Base-by-base conservation (phyloP, 2,329 filamentous ascomycete species). In the Cladorrhinum sp. region DNA sequence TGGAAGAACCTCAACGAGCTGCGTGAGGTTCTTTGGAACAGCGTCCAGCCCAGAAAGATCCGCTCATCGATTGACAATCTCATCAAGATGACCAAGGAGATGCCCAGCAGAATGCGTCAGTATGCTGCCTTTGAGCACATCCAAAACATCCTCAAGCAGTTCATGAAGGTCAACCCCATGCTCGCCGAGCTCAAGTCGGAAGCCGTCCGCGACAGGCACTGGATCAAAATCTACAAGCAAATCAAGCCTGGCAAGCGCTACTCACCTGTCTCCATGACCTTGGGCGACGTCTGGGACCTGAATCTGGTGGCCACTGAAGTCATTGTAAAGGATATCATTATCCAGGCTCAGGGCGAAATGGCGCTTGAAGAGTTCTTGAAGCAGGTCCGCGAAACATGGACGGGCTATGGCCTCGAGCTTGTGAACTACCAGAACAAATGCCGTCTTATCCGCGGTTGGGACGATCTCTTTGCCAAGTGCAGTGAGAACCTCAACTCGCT, bases 61-160 rank as follows among this genome's bases (percentile, higher is more conserved):
- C 87, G 95, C 39, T 86, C 90, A 68, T 90, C 91, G 64, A 88
- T 99, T 55, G 94, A 99, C 71, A 88, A 89, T 53, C 83, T 98
- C 57, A 91, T 98, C 74, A 96, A 96, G 80, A 96, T 96, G 84
- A 98, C 93, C 36, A 98, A 96, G 77, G 94, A 98, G 65, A 98
- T 99, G 95, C 95, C 96, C 0, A 96, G 92, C 75, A 88, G 95
- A 62, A 98, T 99, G 94, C 88, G 96, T 63, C 96, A 99, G 72
- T 99, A 99, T 74, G 94, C 96, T 68, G 96, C 96, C n/a, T 99
- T 99, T 73, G 96, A 99, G 75, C 94, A 99, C 71, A 92, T 99
- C 42, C 96, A 99, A 73, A 92, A 86, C 65, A 90, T 96, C 28
- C 84, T 99, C 46, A 90, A 92, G 50, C 88, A 93, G 64, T 84